phyloP scores from a whole-genome alignment of 805 yeast species.

The Tetrapisispora arboricola region DNA sequence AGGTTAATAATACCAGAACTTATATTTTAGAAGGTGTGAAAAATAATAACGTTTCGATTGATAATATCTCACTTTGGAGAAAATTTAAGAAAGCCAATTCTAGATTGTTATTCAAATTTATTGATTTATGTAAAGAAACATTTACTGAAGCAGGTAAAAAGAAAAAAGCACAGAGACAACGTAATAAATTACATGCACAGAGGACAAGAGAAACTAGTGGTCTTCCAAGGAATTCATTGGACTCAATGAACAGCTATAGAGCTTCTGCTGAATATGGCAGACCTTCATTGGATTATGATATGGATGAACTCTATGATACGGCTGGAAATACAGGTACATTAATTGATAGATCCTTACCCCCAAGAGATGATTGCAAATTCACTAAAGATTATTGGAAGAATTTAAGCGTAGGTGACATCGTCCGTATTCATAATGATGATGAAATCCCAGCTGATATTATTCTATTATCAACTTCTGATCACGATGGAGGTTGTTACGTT shows the following conservation, averaged over 20 bases:
- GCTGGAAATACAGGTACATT: slow-evolving; percentile 46
- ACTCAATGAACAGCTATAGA: slow-evolving; percentile 24
- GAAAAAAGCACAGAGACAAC: slow-evolving; percentile 10
- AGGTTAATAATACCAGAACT: slow-evolving; percentile 64
- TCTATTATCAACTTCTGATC: slow-evolving; percentile 54
- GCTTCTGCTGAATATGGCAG: slow-evolving; percentile 22
- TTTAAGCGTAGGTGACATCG: slow-evolving; percentile 61
- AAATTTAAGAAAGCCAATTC: slow-evolving; percentile 48
- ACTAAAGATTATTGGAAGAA: slow-evolving; percentile 48
- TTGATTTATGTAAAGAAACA: slow-evolving; percentile 20
- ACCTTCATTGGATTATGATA: slow-evolving; percentile 28
- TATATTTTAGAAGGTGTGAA: slow-evolving; percentile 48
- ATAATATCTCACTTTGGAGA: slow-evolving; percentile 60
- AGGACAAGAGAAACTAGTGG: slow-evolving; percentile 8
- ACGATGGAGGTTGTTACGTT: slow-evolving; percentile 60
- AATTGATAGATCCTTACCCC: slow-evolving; percentile 46
- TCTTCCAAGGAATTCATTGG: slow-evolving; percentile 33
- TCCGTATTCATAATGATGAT: slow-evolving; percentile 62
- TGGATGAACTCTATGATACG: slow-evolving; percentile 41
- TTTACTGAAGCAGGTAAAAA: slow-evolving; percentile 30
- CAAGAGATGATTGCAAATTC: slow-evolving; percentile 27
- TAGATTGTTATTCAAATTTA: slow-evolving; percentile 19
- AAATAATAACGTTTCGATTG: slow-evolving; percentile 55
- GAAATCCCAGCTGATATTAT: slow-evolving; percentile 73
- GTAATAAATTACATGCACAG: slow-evolving; percentile 2